Conservation (phyloP, 208 protist genomes). For the Trypanosoma theileri region DNA sequence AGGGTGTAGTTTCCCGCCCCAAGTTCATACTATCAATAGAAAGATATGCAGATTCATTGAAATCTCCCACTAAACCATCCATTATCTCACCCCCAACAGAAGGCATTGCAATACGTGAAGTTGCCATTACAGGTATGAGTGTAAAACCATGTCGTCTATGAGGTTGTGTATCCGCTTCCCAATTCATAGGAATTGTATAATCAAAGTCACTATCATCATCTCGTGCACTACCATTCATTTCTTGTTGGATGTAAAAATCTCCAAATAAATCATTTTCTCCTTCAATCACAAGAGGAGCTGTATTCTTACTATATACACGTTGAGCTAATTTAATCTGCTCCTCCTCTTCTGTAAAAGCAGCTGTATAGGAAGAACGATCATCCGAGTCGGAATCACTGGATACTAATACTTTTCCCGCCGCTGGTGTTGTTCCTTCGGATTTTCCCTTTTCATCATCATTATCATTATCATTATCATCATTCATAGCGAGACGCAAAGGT, state of each 20-base stretch:
- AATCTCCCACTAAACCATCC: slow-evolving; percentile 24
- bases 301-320: slow-evolving; percentile 31
- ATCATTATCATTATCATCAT: slow-evolving; percentile 16
- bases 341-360: slow-evolving; percentile 37
- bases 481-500: slow-evolving; percentile 48
- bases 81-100: background rate
- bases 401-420: background rate
- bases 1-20: background rate
- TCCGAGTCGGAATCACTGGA: background rate
- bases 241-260: slow-evolving; percentile 48
- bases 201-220: slow-evolving; percentile 22
- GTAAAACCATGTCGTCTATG: background rate
- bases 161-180: slow-evolving; percentile 28
- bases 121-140: slow-evolving; percentile 13
- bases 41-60: slow-evolving; percentile 31
- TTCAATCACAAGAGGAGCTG: slow-evolving; percentile 22
- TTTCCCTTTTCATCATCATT: background rate
- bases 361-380: slow-evolving; percentile 3
- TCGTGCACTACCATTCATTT: slow-evolving; percentile 57
- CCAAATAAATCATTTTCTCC: slow-evolving; percentile 53
- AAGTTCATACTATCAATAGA: slow-evolving; percentile 7
- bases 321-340: slow-evolving; percentile 43
- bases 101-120: background rate
- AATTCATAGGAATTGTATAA: background rate
- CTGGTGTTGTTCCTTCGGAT: background rate